A percentile compares a stretch with the other conserved stretches of the same genome.
phyloP scores from a whole-genome alignment of 2,329 filamentous ascomycete genomes.

The Cytospora mali region DNA sequence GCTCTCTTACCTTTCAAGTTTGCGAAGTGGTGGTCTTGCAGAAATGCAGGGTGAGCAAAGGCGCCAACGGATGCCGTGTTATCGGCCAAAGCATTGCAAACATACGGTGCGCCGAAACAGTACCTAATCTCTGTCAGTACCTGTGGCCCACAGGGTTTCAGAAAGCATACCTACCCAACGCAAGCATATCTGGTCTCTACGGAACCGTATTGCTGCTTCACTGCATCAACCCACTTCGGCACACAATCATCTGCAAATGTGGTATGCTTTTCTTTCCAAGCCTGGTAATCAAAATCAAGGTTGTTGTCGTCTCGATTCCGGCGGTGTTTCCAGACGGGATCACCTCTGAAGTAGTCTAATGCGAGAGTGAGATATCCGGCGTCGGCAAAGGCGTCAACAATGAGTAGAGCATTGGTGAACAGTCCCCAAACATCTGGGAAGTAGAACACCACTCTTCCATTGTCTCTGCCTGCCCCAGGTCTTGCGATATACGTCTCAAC shows the following conservation, averaged over 20 bases:
- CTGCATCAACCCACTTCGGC: slow-evolving; percentile 46
- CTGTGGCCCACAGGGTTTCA: no score
- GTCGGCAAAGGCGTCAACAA: slow-evolving; percentile 50
- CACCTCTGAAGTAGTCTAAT: slow-evolving; percentile 49
- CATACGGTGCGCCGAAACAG: slow-evolving; percentile 48
- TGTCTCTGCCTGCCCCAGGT: slow-evolving; percentile 33
- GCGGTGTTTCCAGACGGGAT: slow-evolving; percentile 47
- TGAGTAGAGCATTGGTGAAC: slow-evolving; percentile 44
- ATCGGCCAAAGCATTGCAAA: slow-evolving; percentile 44
- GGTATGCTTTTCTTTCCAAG: slow-evolving; percentile 50
- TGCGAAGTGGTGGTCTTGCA: slow-evolving; percentile 50
- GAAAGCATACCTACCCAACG: slow-evolving; percentile 37
- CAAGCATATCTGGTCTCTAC: slow-evolving; percentile 42
- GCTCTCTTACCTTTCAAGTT: slow-evolving; percentile 39
- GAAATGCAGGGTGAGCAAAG: slow-evolving; percentile 53
- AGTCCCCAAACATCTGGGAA: slow-evolving; percentile 50
- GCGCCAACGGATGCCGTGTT: slow-evolving; percentile 44
- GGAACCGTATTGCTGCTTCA: slow-evolving; percentile 40
- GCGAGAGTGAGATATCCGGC: slow-evolving; percentile 47
- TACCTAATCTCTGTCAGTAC: slow-evolving; percentile 29
- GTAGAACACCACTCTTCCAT: slow-evolving; percentile 47
- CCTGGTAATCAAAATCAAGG: slow-evolving; percentile 49
- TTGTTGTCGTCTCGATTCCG: slow-evolving; percentile 35
- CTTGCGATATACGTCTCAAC: slow-evolving; percentile 44
- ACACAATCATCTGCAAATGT: slow-evolving; percentile 45